These are phyloP conservation scores for Vararia minispora DNA, from an alignment of 768 basidiomycete genomes.

Conservation along the genomic window DNA sequence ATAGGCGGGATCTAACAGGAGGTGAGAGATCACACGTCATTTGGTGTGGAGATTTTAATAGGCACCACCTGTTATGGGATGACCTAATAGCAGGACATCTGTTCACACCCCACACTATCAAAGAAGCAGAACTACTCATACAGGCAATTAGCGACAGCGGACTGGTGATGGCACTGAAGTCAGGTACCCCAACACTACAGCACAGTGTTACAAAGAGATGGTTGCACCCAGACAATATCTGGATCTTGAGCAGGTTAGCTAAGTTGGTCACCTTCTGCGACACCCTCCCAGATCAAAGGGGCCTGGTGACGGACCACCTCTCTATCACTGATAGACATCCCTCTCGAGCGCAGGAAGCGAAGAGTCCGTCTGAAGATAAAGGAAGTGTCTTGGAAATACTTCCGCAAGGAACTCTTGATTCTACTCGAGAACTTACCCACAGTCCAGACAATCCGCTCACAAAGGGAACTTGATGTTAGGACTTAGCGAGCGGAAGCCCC, in stretches of 20 bases:
- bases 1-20: too few relatives aligned
- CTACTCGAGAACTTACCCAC: too few relatives aligned
- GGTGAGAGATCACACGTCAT: background rate
- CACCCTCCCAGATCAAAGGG: background rate
- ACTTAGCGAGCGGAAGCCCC: too few relatives aligned
- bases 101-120: background rate
- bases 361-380: too few relatives aligned
- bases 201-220: conserved; percentile 1
- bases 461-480: too few relatives aligned
- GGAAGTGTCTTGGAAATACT: too few relatives aligned
- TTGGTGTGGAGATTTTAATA: background rate
- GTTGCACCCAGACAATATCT: background rate
- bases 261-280: background rate
- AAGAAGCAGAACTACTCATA: background rate
- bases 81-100: background rate
- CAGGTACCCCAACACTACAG: background rate
- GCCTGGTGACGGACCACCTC: background rate
- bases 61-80: background rate
- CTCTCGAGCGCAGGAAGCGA: too few relatives aligned
- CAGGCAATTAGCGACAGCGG: background rate
- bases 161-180: background rate
- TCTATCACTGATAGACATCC: background rate
- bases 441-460: too few relatives aligned
- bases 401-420: too few relatives aligned
- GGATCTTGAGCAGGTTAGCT: background rate